Percentiles rank a stretch among this genome's conserved stretches.
These are phyloP conservation scores for Kodamaea sagamina DNA, from an alignment of 805 yeast genomes.

Conservation along the genomic window DNA sequence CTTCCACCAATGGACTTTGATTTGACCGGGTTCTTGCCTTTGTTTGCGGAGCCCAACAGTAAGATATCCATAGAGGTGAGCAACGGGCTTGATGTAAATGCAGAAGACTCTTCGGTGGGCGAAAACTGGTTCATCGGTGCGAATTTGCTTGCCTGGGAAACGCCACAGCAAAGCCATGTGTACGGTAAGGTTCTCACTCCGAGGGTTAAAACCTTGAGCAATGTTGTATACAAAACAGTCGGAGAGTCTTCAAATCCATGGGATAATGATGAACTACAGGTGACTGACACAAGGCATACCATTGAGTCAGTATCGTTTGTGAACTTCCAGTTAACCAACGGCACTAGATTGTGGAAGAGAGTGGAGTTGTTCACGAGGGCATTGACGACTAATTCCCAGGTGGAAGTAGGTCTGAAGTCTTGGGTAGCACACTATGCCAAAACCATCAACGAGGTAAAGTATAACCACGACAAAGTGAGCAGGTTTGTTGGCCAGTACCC, in stretches of 20 bases:
- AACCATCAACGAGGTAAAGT: background rate
- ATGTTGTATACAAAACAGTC: background rate
- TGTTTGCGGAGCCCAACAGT: constrained; percentile 52
- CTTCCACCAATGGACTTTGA: constrained; percentile 70
- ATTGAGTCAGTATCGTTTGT: background rate
- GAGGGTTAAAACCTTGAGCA: background rate
- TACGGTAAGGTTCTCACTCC: constrained; percentile 36
- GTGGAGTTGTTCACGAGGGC: constrained; percentile 1
- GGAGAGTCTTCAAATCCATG: background rate
- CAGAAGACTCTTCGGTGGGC: constrained; percentile 31
- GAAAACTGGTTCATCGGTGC: constrained; percentile 65
- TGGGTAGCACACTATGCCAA: constrained; percentile 4
- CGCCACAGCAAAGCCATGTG: constrained; percentile 37
- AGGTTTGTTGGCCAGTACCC: background rate
- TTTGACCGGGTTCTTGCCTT: constrained; percentile 66
- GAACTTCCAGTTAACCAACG: background rate
- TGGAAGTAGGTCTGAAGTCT: background rate
- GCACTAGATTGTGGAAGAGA: background rate
- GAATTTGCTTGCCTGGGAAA: constrained; percentile 56
- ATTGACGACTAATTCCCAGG: constrained; percentile 1
- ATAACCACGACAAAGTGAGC: background rate
- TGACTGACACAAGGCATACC: constrained; percentile 3
- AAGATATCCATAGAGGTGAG: constrained; percentile 48
- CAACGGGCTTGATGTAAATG: constrained; percentile 45
- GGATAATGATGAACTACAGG: background rate